A percentile compares a stretch with the other conserved stretches of the same genome.
These are phyloP conservation scores for Cladosporium colombiae DNA, from an alignment of 2,329 filamentous ascomycete species.

Conservation along the genomic window DNA sequence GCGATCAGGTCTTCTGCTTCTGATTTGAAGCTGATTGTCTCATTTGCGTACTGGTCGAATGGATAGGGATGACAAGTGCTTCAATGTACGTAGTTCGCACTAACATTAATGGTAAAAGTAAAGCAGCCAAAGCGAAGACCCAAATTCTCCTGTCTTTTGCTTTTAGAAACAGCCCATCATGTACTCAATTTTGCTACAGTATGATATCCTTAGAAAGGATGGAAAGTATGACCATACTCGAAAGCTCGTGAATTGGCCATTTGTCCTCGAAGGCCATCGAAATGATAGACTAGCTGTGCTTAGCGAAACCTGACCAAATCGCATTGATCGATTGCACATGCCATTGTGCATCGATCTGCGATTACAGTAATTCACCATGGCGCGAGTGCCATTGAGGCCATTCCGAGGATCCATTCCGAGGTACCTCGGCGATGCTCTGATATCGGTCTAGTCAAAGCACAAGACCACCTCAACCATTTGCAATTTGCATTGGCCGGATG, in stretches of 20 bases:
- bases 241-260: no score
- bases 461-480: neutral
- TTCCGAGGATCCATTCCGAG: neutral
- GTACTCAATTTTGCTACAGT: no score
- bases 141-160: no score
- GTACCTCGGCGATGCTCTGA: neutral
- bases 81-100: neutral
- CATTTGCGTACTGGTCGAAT: neutral
- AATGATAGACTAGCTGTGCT: neutral
- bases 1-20: slow-evolving; percentile 96
- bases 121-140: no score
- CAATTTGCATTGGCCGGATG: neutral
- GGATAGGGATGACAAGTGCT: neutral
- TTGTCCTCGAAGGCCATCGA: neutral
- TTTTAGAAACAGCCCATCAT: no score
- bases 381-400: neutral
- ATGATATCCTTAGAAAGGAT: no score
- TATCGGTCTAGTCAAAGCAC: neutral
- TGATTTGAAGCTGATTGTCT: slow-evolving; percentile 35
- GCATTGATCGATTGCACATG: neutral
- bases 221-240: no score
- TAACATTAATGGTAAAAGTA: neutral
- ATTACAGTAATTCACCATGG: neutral
- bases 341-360: neutral
- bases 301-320: no score